These are phyloP conservation scores for Telopea speciosissima DNA, from an alignment of 177 flowering plant species.

Conservation along the genomic window DNA sequence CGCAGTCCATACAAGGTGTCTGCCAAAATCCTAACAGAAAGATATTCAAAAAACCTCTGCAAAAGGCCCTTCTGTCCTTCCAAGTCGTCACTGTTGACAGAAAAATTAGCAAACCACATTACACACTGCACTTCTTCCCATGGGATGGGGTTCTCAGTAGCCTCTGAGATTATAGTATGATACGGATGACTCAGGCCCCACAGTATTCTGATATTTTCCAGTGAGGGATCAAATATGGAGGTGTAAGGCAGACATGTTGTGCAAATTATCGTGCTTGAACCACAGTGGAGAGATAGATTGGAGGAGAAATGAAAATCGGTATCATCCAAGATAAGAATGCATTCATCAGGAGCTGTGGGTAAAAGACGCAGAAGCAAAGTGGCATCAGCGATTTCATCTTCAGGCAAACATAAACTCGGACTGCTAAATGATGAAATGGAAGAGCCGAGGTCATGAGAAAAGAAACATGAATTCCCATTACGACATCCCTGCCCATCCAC, in stretches of 20 bases:
- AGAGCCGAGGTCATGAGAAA: slow-evolving; percentile 51
- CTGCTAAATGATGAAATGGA: slow-evolving; percentile 18
- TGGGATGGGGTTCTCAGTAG: slow-evolving; percentile 30
- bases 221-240: slow-evolving; percentile 30
- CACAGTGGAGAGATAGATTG: slow-evolving; percentile 34
- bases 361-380: slow-evolving; percentile 39
- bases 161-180: slow-evolving; percentile 36
- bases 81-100: slow-evolving; percentile 25
- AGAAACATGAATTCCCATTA: slow-evolving; percentile 67
- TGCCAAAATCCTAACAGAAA: slow-evolving; percentile 61
- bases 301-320: slow-evolving; percentile 48
- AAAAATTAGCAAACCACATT: slow-evolving; percentile 68
- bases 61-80: slow-evolving; percentile 36
- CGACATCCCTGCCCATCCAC: slow-evolving; percentile 77
- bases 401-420: slow-evolving; percentile 43
- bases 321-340: slow-evolving; percentile 65
- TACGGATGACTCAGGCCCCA: slow-evolving; percentile 48
- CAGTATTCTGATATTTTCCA: slow-evolving; percentile 34
- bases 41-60: slow-evolving; percentile 57
- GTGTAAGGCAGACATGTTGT: slow-evolving; percentile 39
- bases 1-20: slow-evolving; percentile 52
- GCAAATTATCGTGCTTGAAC: slow-evolving; percentile 45
- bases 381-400: slow-evolving; percentile 37
- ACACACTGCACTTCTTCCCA: slow-evolving; percentile 64
- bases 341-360: slow-evolving; percentile 43